Conservation (phyloP, 2,329 filamentous ascomycete species). For the Cladosporium austrohemisphaericum region DNA sequence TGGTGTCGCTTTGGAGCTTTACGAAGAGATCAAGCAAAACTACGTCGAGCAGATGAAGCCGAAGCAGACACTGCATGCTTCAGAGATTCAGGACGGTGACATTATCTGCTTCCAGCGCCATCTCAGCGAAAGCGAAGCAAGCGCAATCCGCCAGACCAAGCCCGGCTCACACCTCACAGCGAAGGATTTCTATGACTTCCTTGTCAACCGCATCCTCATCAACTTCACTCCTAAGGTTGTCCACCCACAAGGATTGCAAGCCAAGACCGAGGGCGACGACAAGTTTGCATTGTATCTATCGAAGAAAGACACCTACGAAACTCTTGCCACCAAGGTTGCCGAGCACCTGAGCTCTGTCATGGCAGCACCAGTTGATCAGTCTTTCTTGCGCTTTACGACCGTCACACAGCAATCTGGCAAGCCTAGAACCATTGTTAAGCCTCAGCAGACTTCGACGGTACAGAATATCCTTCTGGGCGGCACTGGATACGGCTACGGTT, state of each 20-base stretch:
- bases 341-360: conserved; percentile 56
- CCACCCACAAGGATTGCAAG: conserved; percentile 35
- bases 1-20: conserved; percentile 67
- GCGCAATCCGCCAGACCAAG: conserved; percentile 26
- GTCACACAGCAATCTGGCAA: conserved; percentile 73
- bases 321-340: conserved; percentile 77
- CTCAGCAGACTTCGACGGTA: conserved; percentile 66
- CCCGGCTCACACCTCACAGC: conserved; percentile 28
- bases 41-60: conserved; percentile 96
- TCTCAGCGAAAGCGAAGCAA: conserved; percentile 40
- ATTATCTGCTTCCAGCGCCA: conserved; percentile 88
- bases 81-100: conserved; percentile 94
- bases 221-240: conserved; percentile 64
- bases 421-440: conserved; percentile 74
- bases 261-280: conserved; percentile 50
- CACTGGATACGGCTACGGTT: conserved; percentile 69
- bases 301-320: conserved; percentile 85
- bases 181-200: conserved; percentile 76
- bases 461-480: conserved; percentile 65
- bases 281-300: conserved; percentile 75
- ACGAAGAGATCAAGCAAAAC: conserved; percentile 94
- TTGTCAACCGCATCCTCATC: conserved; percentile 77
- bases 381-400: conserved; percentile 87
- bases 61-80: conserved; percentile 82
- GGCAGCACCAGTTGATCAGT: conserved; percentile 61